These are phyloP conservation scores for Lactarius hengduanensis DNA, from an alignment of 768 basidiomycete genomes.

Conservation along the genomic window DNA sequence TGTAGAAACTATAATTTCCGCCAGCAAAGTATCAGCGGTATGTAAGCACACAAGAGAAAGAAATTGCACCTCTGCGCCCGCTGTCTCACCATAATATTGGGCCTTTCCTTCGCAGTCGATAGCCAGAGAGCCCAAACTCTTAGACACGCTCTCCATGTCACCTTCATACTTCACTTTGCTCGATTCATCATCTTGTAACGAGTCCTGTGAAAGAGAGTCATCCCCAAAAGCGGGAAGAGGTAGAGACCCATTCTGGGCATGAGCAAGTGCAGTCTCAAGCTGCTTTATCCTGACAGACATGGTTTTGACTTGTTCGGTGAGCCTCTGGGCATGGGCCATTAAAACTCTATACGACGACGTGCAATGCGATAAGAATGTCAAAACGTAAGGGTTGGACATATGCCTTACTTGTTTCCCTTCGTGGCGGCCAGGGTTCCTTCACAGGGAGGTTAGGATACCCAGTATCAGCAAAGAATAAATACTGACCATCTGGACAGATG, in stretches of 20 bases:
- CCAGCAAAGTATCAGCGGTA: constrained; percentile 3
- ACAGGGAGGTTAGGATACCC: background rate
- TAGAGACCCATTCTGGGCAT: constrained; percentile 31
- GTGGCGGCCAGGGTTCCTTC: constrained; percentile 50
- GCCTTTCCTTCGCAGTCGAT: constrained; percentile 50
- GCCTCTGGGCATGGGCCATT: constrained; percentile 48
- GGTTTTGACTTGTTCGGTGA: constrained; percentile 47
- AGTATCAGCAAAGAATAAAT: background rate
- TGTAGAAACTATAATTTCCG: constrained; percentile 30
- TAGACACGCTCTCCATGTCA: constrained; percentile 36
- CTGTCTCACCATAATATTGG: constrained; percentile 50
- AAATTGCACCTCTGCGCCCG: constrained; percentile 48
- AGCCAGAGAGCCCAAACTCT: constrained; percentile 48
- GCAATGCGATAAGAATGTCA: constrained; percentile 1
- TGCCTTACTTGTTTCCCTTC: constrained; percentile 54
- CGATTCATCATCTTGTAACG: constrained; percentile 10
- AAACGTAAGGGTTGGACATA: background rate
- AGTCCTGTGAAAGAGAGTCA: background rate
- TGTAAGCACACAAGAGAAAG: background rate
- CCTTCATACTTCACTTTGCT: constrained; percentile 24
- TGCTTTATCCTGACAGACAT: constrained; percentile 45
- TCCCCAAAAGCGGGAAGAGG: constrained; percentile 29
- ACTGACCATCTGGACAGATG: constrained; percentile 51
- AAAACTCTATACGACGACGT: constrained; percentile 42
- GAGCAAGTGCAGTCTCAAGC: constrained; percentile 44